Conservation (phyloP, 108 stramenopile species). For the Nannochloropsis gaditana region DNA sequence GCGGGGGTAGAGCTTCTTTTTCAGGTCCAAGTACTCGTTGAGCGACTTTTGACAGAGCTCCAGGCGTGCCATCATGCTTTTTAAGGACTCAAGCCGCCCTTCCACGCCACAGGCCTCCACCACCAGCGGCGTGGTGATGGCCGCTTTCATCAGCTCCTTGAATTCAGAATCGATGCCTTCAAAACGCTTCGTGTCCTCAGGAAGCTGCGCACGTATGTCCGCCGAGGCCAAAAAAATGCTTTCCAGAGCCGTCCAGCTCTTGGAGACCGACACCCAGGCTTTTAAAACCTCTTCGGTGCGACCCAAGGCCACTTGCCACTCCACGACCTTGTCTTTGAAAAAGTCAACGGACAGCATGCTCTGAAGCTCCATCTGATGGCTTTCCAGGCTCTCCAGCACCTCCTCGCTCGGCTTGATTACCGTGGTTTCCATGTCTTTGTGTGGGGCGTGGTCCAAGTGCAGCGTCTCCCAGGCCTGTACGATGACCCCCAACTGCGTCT, state of each 20-base stretch:
- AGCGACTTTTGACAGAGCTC: conserved; percentile 83
- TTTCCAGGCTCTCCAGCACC: conserved; percentile 70
- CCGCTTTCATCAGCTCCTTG: conserved; percentile 79
- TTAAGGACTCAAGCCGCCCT: conserved; percentile 63
- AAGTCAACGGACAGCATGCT: conserved; percentile 78
- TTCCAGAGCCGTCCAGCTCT: conserved; percentile 72
- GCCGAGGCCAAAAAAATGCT: conserved; percentile 77
- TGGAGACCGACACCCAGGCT: conserved; percentile 68
- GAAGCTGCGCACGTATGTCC: conserved; percentile 76
- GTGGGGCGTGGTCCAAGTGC: conserved; percentile 64
- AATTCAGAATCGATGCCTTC: conserved; percentile 79
- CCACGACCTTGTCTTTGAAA: conserved; percentile 69
- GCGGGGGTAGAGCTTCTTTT: conserved; percentile 81
- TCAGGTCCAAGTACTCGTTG: conserved; percentile 83
- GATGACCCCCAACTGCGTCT: conserved; percentile 71
- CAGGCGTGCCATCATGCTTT: conserved; percentile 68
- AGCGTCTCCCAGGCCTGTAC: conserved; percentile 66
- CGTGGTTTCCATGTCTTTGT: conserved; percentile 72
- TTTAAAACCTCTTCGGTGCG: conserved; percentile 71
- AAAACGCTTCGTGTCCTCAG: conserved; percentile 84
- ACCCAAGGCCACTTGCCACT: conserved; percentile 69
- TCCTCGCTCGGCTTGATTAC: conserved; percentile 74
- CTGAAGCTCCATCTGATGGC: conserved; percentile 82
- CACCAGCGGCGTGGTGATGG: conserved; percentile 64
- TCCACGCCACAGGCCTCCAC: conserved; percentile 72